Evolutionary conservation across 139 green algal species (phyloP), one percentile per base, ranked within the genome.

Genomic region (Limnomonas spitsbergensis): DNA sequence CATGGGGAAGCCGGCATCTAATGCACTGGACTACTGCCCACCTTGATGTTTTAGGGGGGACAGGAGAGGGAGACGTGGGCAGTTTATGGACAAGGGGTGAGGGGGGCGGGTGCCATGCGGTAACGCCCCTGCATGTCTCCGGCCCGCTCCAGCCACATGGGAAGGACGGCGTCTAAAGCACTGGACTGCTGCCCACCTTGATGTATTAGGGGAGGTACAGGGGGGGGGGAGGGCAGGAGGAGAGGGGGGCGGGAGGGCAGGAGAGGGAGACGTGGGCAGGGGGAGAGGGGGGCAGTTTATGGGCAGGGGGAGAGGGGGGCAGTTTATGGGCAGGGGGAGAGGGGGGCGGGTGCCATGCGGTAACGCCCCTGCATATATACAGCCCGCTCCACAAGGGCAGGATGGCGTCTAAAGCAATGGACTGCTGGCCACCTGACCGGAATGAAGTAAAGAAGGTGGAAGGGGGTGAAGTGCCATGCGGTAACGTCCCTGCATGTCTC

Each of bases 141-240:
- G 6, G 36, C 6, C 2, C 80, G 69, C n/a, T 85, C 80, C 66
- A 81, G 32, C 80, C 78, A 73, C 14, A 78, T 38, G 20, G 80
- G 69, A n/a, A 84, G 69, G 26, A 81, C 69, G 2, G 53, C 75
- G 53, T 81, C 68, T 27, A 84, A 53, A 0, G 66, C 75, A 37
- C 34, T 40, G n/a, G 71, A 29, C 32, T 77, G 26, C 42, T 32
- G 40, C 3, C n/a, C n/a, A n/a, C n/a, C n/a, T n/a, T n/a, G n/a
- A n/a, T n/a, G n/a, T n/a, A n/a, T n/a, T n/a, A n/a, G n/a, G n/a
- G n/a, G n/a, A n/a, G n/a, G n/a, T n/a, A n/a, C n/a, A n/a, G n/a
- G n/a, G n/a, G n/a, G n/a, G n/a, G n/a, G n/a, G n/a, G n/a, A n/a
- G n/a, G n/a, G n/a, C n/a, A n/a, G n/a, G n/a, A n/a, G n/a, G n/a